Base-by-base conservation (phyloP, 2,329 filamentous ascomycete genomes). In the Zelopaecilomyces penicillatus region DNA sequence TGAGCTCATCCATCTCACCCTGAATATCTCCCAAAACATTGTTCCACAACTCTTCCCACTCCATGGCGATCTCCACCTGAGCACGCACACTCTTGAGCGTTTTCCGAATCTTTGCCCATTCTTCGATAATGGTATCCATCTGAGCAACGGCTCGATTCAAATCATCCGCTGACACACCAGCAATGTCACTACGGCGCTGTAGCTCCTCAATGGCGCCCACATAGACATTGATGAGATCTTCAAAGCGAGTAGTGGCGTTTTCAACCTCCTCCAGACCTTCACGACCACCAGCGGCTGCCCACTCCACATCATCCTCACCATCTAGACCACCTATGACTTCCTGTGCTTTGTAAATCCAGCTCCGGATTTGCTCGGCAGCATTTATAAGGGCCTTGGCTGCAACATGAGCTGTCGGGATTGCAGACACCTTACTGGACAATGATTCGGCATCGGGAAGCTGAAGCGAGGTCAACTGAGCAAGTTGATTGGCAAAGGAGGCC, bases 41-140 rank as follows among this genome's bases (percentile, higher is more conserved):
- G 55, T 88, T 88, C 91, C 93, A 97, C 32, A 98, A 73, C 66
- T 97, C 90, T 63, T 96, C 90, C 91, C 91, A 98, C 60, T 98
- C 93, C 89, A 97, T 95, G 39, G 93, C 93, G 47, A 95, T 82
- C 64, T 97, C 93, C 12, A 98, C 91, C 59, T 97, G 91, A 39
- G 78, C 78, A 61, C 95, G 95, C 45, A 95, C 85, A 28, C 69
- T 82, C 51, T 84, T 85, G 41, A 98, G 69, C 1, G 85, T 83
- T 36, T 71, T 73, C 56, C 88, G 85, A 56, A 96, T 91, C 52
- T 82, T 81, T 37, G 80, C 75, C 93, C 93, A 98, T 57, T 90
- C 87, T 32, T 74, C 74, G 49, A 95, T 71, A 47, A 95, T 93
- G 19, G 75, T 73, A 57, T 97, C 91, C 85, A 97, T 95, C 66